These are phyloP conservation scores for Mortierella sp. DNA, from an alignment of 371 early-diverging fungal genomes.

Conservation along the genomic window DNA sequence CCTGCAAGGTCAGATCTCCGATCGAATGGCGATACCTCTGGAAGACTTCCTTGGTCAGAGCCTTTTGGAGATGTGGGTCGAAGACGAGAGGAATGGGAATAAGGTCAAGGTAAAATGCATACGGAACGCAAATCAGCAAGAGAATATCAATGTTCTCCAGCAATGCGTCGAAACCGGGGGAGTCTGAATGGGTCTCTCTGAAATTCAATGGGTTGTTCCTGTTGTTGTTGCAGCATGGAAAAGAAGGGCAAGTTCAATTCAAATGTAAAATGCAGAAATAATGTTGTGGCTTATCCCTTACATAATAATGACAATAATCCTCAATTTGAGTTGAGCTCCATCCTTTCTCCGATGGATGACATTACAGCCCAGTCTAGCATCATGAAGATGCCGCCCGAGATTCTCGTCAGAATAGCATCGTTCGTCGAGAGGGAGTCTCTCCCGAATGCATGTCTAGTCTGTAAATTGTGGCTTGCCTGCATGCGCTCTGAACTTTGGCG, in stretches of 20 bases:
- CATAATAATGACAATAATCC: neutral
- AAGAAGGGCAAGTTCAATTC: neutral
- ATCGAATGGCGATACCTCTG: constrained; percentile 1
- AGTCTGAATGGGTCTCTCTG: neutral
- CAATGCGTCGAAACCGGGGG: constrained; percentile 1
- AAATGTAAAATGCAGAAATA: too few relatives aligned
- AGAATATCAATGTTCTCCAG: neutral
- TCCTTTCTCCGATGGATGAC: neutral
- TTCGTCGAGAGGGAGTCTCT: constrained; percentile 1
- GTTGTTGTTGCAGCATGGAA: neutral
- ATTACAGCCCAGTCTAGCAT: neutral
- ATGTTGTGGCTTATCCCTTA: too few relatives aligned
- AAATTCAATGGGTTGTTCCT: neutral
- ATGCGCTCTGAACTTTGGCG: constrained; percentile 13
- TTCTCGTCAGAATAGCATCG: constrained; percentile 7
- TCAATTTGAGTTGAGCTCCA: too few relatives aligned
- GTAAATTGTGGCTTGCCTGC: constrained; percentile 14
- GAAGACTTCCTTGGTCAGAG: constrained; percentile 3
- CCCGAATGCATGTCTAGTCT: constrained; percentile 7
- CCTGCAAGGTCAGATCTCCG: neutral
- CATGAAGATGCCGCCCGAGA: constrained; percentile 20
- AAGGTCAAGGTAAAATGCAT: neutral
- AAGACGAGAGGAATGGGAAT: neutral
- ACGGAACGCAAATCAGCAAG: constrained; percentile 9
- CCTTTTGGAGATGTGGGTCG: neutral